phyloP scores from a whole-genome alignment of 2,329 filamentous ascomycete genomes.

The Madurella fahalii region DNA sequence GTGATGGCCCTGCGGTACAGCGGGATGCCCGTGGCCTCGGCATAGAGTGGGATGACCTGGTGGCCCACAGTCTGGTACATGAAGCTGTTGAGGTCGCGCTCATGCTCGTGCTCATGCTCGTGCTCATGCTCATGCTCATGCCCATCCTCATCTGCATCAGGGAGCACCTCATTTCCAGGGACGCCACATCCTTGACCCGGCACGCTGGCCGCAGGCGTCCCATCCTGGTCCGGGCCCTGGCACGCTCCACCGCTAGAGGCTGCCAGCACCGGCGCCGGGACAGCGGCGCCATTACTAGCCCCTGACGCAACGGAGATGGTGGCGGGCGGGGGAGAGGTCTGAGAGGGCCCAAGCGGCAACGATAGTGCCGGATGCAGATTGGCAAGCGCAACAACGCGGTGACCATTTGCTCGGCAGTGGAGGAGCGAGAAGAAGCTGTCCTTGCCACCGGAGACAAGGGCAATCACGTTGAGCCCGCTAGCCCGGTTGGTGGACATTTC shows the following conservation, averaged over 20 bases:
- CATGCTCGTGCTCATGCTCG: constrained; percentile 49
- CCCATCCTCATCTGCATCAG: constrained; percentile 35
- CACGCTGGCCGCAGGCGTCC: constrained; percentile 7
- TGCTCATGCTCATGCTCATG: constrained; percentile 40
- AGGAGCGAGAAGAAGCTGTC: constrained; percentile 93
- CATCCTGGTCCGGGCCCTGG: constrained; percentile 6
- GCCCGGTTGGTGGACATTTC: constrained; percentile 15
- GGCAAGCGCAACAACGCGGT: constrained; percentile 79
- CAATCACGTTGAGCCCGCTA: constrained; percentile 70
- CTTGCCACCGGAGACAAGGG: constrained; percentile 91
- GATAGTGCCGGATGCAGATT: constrained; percentile 69
- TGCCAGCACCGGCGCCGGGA: constrained; percentile 9
- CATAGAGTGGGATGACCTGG: constrained; percentile 79
- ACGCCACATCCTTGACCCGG: constrained; percentile 8
- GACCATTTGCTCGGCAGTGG: constrained; percentile 83
- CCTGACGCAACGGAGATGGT: constrained; percentile 8
- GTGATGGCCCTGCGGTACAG: constrained; percentile 76
- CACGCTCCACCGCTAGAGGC: constrained; percentile 4
- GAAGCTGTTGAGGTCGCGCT: constrained; percentile 84
- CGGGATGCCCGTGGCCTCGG: constrained; percentile 71
- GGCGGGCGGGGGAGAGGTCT: constrained; percentile 5
- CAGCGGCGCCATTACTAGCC: constrained; percentile 15
- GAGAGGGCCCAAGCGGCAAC: not conserved
- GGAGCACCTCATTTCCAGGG: constrained; percentile 31
- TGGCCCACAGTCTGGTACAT: constrained; percentile 99